A percentile compares a stretch with the other conserved stretches of the same genome.
Conservation (phyloP, 108 stramenopile genomes). For the Nitzschia sp. region DNA sequence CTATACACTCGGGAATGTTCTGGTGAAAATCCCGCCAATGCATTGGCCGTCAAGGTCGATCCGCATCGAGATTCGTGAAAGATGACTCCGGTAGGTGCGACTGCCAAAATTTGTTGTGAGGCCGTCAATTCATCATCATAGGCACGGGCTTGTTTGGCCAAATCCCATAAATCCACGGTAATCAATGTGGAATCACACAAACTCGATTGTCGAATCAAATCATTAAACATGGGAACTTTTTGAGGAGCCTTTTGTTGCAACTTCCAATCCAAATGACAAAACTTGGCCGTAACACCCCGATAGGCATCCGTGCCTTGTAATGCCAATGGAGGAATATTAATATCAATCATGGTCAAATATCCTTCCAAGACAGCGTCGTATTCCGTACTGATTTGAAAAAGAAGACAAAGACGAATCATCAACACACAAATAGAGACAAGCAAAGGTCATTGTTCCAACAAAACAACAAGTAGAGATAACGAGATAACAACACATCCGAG, state of each 20-base stretch:
- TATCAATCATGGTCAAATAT: constrained; percentile 35
- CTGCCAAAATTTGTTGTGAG: constrained; percentile 1
- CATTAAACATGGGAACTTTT: constrained; percentile 54
- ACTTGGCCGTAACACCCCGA: constrained; percentile 44
- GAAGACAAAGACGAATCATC: constrained; percentile 6
- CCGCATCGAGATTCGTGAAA: constrained; percentile 96
- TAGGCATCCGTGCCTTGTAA: constrained; percentile 11
- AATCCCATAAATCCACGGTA: constrained; percentile 43
- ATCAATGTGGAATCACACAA: constrained; percentile 29
- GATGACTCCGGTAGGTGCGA: constrained; percentile 76
- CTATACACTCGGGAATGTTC: constrained; percentile 70
- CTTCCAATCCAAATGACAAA: constrained; percentile 72
- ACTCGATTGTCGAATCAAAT: constrained; percentile 36
- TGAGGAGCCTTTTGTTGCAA: constrained; percentile 57
- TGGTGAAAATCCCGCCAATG: constrained; percentile 76
- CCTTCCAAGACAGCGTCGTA: constrained; percentile 42
- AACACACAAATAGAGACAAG: not conserved
- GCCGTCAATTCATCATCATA: constrained; percentile 37
- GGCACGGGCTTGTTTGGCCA: constrained; percentile 38
- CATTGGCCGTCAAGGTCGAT: constrained; percentile 91
- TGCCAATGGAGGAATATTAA: constrained; percentile 5
- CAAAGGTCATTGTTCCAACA: not conserved
- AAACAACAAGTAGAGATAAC: too few relatives aligned
- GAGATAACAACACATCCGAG: too few relatives aligned
- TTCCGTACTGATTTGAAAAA: constrained; percentile 16